Evolutionary conservation across 192 early-diverging fungal species (phyloP).

Genomic region (Coemansia sp.): DNA sequence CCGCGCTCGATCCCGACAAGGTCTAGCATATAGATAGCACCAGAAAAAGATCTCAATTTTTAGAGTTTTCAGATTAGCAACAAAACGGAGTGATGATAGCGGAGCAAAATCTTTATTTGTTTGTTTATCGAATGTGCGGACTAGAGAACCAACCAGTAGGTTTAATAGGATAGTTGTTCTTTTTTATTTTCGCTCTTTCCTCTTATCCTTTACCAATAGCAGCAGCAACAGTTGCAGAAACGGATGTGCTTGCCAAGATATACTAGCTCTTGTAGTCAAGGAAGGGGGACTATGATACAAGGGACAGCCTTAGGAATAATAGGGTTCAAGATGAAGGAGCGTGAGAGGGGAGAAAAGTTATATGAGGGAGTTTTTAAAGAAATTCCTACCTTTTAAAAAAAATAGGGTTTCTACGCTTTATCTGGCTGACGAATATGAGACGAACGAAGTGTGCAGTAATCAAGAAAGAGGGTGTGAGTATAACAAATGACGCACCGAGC

Average conservation of each 20-base stretch:
- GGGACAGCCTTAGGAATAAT: neutral
- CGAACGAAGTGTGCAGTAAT: neutral
- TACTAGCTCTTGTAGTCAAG: neutral
- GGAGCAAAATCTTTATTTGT: neutral
- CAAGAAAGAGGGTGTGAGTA: conserved; percentile 8
- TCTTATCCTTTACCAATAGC: neutral
- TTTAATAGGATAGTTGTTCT: neutral
- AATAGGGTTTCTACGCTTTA: conserved; percentile 4
- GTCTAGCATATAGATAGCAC: neutral
- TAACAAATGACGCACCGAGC: neutral
- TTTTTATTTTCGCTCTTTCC: neutral
- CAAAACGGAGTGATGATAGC: neutral
- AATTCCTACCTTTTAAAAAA: neutral
- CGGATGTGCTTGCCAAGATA: neutral
- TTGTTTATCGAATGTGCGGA: neutral
- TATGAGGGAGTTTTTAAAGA: neutral
- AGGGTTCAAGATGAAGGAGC: neutral
- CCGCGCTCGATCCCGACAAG: neutral
- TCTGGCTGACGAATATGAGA: neutral
- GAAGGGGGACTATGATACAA: neutral
- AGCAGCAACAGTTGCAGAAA: neutral
- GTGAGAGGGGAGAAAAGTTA: neutral
- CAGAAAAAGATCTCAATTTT: neutral
- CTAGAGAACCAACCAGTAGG: neutral
- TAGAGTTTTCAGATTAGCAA: neutral